Conservation (phyloP, 2,329 filamentous ascomycete genomes). For the Ilyonectria sp. region DNA sequence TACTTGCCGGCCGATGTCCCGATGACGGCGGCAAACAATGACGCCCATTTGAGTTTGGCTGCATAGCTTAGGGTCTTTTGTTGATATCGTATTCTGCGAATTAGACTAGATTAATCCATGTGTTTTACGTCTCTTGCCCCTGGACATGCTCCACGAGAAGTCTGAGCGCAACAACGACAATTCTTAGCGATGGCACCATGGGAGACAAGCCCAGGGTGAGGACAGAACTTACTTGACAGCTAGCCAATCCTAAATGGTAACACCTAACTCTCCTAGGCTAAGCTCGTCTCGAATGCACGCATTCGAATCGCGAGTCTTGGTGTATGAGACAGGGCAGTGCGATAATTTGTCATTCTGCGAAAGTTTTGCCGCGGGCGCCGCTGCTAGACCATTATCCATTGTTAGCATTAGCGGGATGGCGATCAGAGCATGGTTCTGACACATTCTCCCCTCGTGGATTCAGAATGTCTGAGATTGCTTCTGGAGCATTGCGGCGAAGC, state of each 20-base stretch:
- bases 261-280: neutral
- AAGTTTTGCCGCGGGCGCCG: constrained; percentile 4
- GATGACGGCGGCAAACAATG: neutral
- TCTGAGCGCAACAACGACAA: neutral
- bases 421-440: constrained; percentile 23
- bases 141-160: neutral
- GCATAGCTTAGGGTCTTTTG: neutral
- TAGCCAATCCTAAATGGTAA: constrained; percentile 14
- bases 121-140: neutral
- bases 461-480: constrained; percentile 17
- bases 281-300: neutral
- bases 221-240: neutral
- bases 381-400: neutral
- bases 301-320: constrained; percentile 3
- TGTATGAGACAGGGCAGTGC: constrained; percentile 9
- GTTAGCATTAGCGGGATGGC: constrained; percentile 3
- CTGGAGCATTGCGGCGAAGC: constrained; percentile 15
- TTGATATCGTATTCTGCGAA: neutral
- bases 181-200: constrained; percentile 1
- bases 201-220: neutral
- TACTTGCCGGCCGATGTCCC: neutral
- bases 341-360: neutral
- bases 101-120: neutral
- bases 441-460: constrained; percentile 15
- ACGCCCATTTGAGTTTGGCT: neutral